Evolutionary conservation across 208 protist species (phyloP).

Genomic region (Wallacemonas sp.): DNA sequence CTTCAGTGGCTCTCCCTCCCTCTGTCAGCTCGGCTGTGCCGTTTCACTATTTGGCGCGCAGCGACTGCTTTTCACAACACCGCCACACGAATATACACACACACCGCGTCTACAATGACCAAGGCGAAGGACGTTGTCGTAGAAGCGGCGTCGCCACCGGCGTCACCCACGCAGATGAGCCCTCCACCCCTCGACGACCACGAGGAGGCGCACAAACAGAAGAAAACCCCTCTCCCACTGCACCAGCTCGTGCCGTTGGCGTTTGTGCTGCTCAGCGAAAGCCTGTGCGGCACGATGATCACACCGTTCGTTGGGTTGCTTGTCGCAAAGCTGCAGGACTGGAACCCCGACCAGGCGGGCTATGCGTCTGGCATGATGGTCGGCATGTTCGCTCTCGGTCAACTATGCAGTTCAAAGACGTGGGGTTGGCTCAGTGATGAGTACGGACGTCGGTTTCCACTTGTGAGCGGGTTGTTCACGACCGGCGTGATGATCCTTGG

Average conservation of each 20-base stretch:
- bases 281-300: conserved; percentile 47
- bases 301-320: conserved; percentile 52
- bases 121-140: not conserved
- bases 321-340: conserved; percentile 37
- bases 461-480: conserved; percentile 31
- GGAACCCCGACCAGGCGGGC: conserved; percentile 37
- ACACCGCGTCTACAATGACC: not conserved
- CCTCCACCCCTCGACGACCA: not conserved
- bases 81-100: too few relatives aligned
- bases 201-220: not conserved
- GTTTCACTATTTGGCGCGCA: too few relatives aligned
- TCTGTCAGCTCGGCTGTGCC: too few relatives aligned
- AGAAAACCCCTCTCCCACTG: conserved; percentile 17
- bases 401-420: conserved; percentile 43
- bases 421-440: conserved; percentile 53
- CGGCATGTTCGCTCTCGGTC: conserved; percentile 42
- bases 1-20: too few relatives aligned
- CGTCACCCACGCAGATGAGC: not conserved
- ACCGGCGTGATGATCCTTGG: conserved; percentile 51
- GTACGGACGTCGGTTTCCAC: conserved; percentile 20
- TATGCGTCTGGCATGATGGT: conserved; percentile 52
- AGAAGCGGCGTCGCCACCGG: not conserved
- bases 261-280: conserved; percentile 50
- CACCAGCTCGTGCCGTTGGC: conserved; percentile 27
- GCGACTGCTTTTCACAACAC: too few relatives aligned